Base-by-base conservation (phyloP, 78 protist species). In the Diacronema lutheri region DNA sequence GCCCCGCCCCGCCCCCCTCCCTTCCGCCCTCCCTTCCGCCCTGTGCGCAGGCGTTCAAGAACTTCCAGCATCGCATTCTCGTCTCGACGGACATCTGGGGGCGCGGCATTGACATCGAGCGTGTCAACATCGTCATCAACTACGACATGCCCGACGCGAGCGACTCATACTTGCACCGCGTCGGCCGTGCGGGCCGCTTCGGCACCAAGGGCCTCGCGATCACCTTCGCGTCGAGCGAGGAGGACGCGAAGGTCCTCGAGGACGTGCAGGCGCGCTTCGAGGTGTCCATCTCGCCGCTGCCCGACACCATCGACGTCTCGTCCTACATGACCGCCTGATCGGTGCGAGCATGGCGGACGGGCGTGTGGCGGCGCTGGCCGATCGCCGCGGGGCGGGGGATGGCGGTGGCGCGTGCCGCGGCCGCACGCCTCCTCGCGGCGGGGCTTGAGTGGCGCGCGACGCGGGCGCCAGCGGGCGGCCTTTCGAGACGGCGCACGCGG, bases 121-220 rank as follows among this genome's bases (percentile, higher is more conserved):
- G 96, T 23, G 98, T 98, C 86, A 77, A 86, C 74, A 77, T 86
- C 37, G 89, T 79, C 62, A 88, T 99, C 93, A 98, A 98, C 92
- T 99, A 93, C 81, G 99, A 99, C 94, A 96, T 99, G 99, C 98
- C 99, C 50, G 80, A 64, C 33, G 31, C 73, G 74, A 37, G 95
- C 31, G 99, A 98, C 88, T 71, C 96, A 14, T 98, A 98, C 87
- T 93, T 97, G 41, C 99, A 98, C 91, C 84, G 99, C 73, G 98
- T 98, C 12, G 99, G 99, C 38, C 94, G 99, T 62, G 97, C 99
- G 23, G 99, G 99, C 31, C 94, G 99, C 29, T 99, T 98, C 56
- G 99, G 99, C 68, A 99, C 99, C 86, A 96, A 96, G 85, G 99
- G 99, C 57, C 92, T 98, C 6, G 99, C 99, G 57, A 94, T 99